Evolutionary conservation across 2,329 filamentous ascomycete species (phyloP), one percentile per base, ranked within the genome.

Genomic region (Xylariaceae sp.): DNA sequence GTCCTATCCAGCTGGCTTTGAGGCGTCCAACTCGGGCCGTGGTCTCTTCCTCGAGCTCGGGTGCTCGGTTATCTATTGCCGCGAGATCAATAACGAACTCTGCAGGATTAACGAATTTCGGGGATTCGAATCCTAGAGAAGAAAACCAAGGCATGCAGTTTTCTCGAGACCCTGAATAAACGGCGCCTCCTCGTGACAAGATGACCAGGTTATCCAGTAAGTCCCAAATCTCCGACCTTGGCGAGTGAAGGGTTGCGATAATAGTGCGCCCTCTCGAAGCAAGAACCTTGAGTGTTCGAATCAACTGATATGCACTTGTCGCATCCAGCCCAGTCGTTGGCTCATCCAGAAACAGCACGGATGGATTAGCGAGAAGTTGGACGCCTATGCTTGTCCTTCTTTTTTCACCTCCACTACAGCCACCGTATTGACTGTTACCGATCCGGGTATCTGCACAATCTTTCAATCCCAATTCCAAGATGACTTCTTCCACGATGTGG

Each of bases 331-430:
- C 87, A 1, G 88, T 91, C 0, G 89, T 92, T 0, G 88, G 88
- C 61, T 92, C 89, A 62, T 93, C 89, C 18, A 90, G 78, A 66
- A 90, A 91, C 6, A 92, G 71, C 1, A 92, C 79, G 6, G 86
- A 89, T 1, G 89, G 88, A 63, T 91, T 92, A 5, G 86, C 83
- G n/a, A 92, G 73, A 50, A 92, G 75, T 68, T 91, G 88, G 5
- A 92, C 87, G 2, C 87, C 88, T 44, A 92, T 88, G 56, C 86
- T 90, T 0, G 86, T 87, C 31, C 88, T 75, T 55, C 88, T 76
- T 73, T 90, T 91, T 67, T 92, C 89, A 3, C 88, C 89, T 0
- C 89, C 88, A 42, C 87, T 90, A 62, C 88, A 91, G 0, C 88
- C 88, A 42, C 88, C 85, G 61, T 90, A 86, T 46, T 81, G 79